Conservation (phyloP, 2,329 filamentous ascomycete species). For the Penicillium sp. region DNA sequence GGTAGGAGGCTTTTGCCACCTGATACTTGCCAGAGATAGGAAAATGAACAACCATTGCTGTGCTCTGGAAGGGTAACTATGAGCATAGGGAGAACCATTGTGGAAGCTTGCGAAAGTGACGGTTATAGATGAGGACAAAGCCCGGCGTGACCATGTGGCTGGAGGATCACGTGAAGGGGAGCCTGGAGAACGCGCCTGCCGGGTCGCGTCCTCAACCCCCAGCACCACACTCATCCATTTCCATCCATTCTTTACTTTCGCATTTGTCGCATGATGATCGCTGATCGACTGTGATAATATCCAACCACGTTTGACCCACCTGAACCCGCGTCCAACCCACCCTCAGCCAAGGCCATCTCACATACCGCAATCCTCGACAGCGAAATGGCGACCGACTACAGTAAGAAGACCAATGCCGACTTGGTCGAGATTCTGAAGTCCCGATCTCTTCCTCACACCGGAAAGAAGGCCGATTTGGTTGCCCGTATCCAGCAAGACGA, state of each 20-base stretch:
- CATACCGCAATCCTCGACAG: neutral
- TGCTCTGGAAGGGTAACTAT: neutral
- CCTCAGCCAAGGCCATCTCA: neutral
- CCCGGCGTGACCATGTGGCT: neutral
- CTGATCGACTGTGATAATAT: neutral
- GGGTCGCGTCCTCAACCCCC: slow-evolving; percentile 7
- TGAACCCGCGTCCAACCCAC: neutral
- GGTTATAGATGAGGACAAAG: neutral
- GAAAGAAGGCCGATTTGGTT: slow-evolving; percentile 52
- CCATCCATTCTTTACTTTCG: slow-evolving; percentile 1
- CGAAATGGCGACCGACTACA: slow-evolving; percentile 46
- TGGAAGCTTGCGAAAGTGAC: neutral
- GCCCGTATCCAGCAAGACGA: slow-evolving; percentile 49
- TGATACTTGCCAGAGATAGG: neutral
- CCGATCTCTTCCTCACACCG: slow-evolving; percentile 47
- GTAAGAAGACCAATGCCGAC: slow-evolving; percentile 51
- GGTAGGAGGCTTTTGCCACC: neutral
- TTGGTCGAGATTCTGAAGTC: slow-evolving; percentile 51
- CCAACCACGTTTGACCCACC: neutral
- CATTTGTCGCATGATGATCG: slow-evolving; percentile 8
- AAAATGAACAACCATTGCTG: too few relatives aligned
- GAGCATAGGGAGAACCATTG: neutral
- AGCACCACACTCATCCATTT: slow-evolving; percentile 6
- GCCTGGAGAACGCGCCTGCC: slow-evolving; percentile 1
- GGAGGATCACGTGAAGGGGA: neutral